Base-by-base conservation (phyloP, 495 filamentous ascomycete species). In the Bathelium albidoporum region DNA sequence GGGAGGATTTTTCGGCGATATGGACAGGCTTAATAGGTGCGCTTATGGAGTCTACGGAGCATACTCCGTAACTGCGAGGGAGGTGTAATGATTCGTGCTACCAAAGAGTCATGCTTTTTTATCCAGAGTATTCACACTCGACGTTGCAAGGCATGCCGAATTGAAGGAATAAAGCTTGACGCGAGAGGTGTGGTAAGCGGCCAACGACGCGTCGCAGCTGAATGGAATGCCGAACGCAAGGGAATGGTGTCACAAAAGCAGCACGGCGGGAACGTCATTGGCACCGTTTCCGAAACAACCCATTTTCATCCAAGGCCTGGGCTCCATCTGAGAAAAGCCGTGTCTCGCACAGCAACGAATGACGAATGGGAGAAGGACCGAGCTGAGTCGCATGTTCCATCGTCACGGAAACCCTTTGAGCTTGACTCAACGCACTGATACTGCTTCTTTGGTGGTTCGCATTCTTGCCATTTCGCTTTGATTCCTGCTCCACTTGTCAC, bases 381-480 rank as follows among this genome's bases (percentile, higher is more conserved):
- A 16, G 29, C 24, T 11, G 4, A 2, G 49, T 29, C 2, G 7
- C 22, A 55, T 55, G 24, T 2, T 29, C 4, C 10, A 49, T 49
- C 18, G 43, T n/a, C 43, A 18, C 20, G 43, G 18, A n/a, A 49
- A 49, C 43, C 16, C n/a, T 55, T 12, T 28, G 49, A 2, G 0
- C 16, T 16, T 9, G 49, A 7, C 24, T 55, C 24, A 55, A 55
- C 49, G 49, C 49, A 29, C 16, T 55, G 24, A 20, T 16, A 55
- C n/a, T n/a, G n/a, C n/a, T n/a, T 55, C 49, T 55, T 55, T 55
- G 22, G 29, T 29, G 20, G 24, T 29, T 29, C 26, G 49, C 49
- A 55, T 55, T 55, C 49, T 29, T 55, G 22, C 49, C 24, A 55
- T 55, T 20, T 55, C 4, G 49, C 49, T 55, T 55, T 43, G 43